Percentiles rank a stretch among this genome's conserved stretches.
These are phyloP conservation scores for Takakia lepidozioides DNA, from an alignment of 225 moss, liverwort and hornwort genomes.

Conservation along the genomic window DNA sequence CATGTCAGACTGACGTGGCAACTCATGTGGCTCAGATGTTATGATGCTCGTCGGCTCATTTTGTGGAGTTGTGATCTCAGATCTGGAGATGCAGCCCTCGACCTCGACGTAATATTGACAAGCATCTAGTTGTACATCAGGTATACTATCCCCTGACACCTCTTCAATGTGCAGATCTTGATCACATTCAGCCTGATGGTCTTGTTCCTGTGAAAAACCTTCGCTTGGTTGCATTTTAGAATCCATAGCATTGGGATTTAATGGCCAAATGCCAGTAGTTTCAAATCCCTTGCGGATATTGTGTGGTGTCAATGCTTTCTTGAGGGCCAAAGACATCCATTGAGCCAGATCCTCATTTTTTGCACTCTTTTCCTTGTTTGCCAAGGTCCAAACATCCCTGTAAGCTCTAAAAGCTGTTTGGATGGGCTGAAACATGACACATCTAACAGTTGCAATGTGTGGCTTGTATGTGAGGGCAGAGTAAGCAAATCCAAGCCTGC, in stretches of 20 bases:
- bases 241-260: slow-evolving; percentile 2
- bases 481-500: background rate
- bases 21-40: no score
- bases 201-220: no score
- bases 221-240: background rate
- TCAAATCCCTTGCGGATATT: slow-evolving; percentile 7
- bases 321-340: slow-evolving; percentile 5
- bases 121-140: no score
- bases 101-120: no score
- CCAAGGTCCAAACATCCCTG: background rate
- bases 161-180: no score
- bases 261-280: slow-evolving; percentile 7
- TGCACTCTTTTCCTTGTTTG: background rate
- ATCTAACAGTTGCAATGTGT: slow-evolving; percentile 2
- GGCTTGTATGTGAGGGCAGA: slow-evolving; percentile 6
- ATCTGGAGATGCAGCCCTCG: no score
- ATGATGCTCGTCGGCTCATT: no score
- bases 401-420: slow-evolving; percentile 1
- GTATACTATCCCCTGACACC: no score
- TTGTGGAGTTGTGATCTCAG: no score
- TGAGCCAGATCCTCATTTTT: slow-evolving; percentile 3
- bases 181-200: no score
- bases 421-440: slow-evolving; percentile 5
- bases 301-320: slow-evolving; percentile 4
- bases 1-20: no score